phyloP scores from a whole-genome alignment of 257 asterid species.

The Solanum chilense region DNA sequence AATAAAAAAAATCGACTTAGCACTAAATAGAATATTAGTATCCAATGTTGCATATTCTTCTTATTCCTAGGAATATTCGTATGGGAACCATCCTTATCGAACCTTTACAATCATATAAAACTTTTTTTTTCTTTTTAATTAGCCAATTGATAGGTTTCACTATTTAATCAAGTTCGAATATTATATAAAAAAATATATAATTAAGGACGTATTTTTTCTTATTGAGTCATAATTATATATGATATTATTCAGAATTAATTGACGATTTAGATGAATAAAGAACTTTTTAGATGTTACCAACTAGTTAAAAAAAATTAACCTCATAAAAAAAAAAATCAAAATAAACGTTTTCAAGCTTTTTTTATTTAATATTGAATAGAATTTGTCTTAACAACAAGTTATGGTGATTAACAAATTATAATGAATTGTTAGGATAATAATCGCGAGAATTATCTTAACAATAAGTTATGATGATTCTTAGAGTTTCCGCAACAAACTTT shows the following conservation, averaged over 20 bases:
- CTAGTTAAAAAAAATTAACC: background rate
- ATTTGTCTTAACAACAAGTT: background rate
- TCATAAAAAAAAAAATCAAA: background rate
- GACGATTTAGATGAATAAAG: background rate
- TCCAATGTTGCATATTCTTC: conserved; percentile 20
- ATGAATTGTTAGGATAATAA: background rate
- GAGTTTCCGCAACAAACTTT: too few relatives aligned
- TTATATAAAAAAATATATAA: background rate
- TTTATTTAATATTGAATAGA: background rate
- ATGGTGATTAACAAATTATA: background rate
- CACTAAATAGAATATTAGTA: background rate
- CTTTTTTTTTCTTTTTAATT: background rate
- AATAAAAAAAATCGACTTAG: background rate
- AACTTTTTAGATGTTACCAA: background rate
- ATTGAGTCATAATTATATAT: background rate
- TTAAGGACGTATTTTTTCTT: fast-evolving
- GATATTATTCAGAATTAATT: background rate
- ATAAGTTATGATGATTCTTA: background rate
- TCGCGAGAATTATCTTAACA: background rate
- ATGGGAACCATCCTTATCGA: background rate
- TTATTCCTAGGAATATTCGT: conserved; percentile 22
- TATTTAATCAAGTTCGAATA: background rate
- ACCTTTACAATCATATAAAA: background rate
- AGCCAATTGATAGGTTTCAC: background rate
- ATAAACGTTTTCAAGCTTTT: background rate